Evolutionary conservation across 176 grass and related monocot genomes (phyloP).

Genomic region (Carex cristatella): DNA sequence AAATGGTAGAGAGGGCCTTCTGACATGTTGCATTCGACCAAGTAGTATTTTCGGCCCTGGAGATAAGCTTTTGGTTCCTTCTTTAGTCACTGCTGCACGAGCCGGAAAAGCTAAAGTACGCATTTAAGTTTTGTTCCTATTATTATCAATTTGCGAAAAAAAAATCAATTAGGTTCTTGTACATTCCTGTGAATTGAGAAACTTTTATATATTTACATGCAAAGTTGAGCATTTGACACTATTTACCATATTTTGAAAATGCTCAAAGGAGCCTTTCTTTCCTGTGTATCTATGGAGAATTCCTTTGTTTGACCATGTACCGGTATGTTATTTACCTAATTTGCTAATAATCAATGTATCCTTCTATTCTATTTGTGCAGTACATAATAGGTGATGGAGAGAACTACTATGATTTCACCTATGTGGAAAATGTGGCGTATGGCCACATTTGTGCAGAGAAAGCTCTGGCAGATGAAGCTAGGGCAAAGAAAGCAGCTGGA

Average conservation of each 20-base stretch:
- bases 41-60: conserved; percentile 99
- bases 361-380: conserved; percentile 32
- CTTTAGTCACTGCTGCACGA: conserved; percentile 78
- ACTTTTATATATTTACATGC: background rate
- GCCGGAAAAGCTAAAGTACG: conserved; percentile 91
- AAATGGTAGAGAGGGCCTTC: conserved; percentile 76
- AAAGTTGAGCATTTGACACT: background rate
- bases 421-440: conserved; percentile 97
- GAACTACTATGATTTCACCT: conserved; percentile 94
- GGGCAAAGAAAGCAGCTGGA: conserved; percentile 74
- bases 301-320: background rate
- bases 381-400: conserved; percentile 95
- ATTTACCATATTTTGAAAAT: background rate
- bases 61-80: conserved; percentile 91
- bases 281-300: background rate
- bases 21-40: conserved; percentile 95
- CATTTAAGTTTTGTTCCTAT: conserved; percentile 10
- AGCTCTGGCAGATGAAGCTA: conserved; percentile 71
- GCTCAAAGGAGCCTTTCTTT: background rate
- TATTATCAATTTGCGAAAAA: background rate
- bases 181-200: background rate
- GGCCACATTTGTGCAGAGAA: conserved; percentile 85
- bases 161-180: background rate
- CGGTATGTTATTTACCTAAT: background rate
- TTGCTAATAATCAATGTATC: background rate